Evolutionary conservation across 495 filamentous ascomycete species (phyloP).

Genomic region (Achaetomiella virescens): DNA sequence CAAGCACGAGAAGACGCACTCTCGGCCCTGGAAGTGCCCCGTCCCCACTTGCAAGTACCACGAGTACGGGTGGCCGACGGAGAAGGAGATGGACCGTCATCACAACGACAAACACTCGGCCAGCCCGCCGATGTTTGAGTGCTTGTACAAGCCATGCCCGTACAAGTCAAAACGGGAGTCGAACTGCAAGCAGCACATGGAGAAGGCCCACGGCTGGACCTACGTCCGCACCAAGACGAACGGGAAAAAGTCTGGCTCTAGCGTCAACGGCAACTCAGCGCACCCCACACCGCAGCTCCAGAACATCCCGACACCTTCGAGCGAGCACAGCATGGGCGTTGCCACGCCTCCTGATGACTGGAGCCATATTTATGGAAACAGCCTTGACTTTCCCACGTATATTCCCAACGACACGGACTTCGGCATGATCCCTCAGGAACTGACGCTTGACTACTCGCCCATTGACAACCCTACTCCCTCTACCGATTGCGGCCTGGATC

Average conservation of each 20-base stretch:
- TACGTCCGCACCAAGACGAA: constrained; percentile 93
- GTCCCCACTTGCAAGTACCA: constrained; percentile 76
- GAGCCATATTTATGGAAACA: constrained; percentile 26
- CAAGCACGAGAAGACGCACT: constrained; percentile 97
- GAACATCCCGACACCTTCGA: constrained; percentile 46
- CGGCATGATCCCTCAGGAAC: constrained; percentile 35
- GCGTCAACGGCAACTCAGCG: constrained; percentile 25
- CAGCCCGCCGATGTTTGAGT: constrained; percentile 70
- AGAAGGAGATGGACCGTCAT: constrained; percentile 94
- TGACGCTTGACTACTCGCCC: constrained; percentile 46
- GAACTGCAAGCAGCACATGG: constrained; percentile 99
- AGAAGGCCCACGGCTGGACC: constrained; percentile 86
- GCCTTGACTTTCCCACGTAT: constrained; percentile 39
- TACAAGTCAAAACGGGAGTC: constrained; percentile 94
- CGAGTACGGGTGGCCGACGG: constrained; percentile 86
- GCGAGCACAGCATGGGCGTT: constrained; percentile 34
- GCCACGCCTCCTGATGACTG: constrained; percentile 42
- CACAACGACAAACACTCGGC: constrained; percentile 88
- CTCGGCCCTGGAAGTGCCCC: constrained; percentile 89
- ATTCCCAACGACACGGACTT: constrained; percentile 32
- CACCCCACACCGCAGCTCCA: constrained; percentile 51
- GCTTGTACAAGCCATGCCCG: constrained; percentile 75
- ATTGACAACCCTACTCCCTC: constrained; percentile 43
- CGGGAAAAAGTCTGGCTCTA: constrained; percentile 43
- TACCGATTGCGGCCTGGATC: constrained; percentile 39